Base-by-base conservation (phyloP, 768 basidiomycete genomes). In the Phanerochaete sordida region DNA sequence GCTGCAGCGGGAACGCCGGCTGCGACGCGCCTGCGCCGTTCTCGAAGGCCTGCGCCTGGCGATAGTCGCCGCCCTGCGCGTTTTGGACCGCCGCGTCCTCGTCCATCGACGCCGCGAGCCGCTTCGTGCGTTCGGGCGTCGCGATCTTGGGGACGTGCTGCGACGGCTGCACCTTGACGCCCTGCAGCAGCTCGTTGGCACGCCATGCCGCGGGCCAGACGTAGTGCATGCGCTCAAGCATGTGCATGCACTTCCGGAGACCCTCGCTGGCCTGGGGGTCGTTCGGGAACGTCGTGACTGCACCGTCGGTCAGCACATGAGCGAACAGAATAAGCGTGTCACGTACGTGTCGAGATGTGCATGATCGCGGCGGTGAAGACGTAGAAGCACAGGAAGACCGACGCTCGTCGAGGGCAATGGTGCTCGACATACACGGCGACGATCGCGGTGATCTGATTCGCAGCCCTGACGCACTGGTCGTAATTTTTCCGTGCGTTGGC, bases 201-300 rank as follows among this genome's bases (percentile, higher is more conserved):
- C 91, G 85, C 11, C 79, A 84, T 2, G 91, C 91, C 61, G 84
- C 84, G 0, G 90, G 90, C 91, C 91, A 93, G 26, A 87, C 76
- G 37, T 80, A 74, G 53, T 84, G 80, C 85, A 92, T 89, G 23
- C 76, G 78, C 54, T 78, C 75, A 28, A 93, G 78, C 6, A 82
- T 78, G 30, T 85, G 83, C 81, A 88, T 87, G 67, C 86, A 90
- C 66, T 81, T 84, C 45, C 75, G 74, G 1, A 92, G 77, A 6
- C 88, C 87, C 57, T 84, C 64, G 37, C 78, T 78, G 4, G 87
- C 86, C 67, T 90, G 90, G 16, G 89, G 88, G 65, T 92, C 88
- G 39, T 77, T 72, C 1, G 87, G 84, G 69, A 84, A 82, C 13
- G 81, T 74, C 21, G 82, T 85, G 44, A 91, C 90, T 87, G 50